These are phyloP conservation scores for Globisporangium radiosum DNA, from an alignment of 352 stramenopile genomes.

Conservation along the genomic window DNA sequence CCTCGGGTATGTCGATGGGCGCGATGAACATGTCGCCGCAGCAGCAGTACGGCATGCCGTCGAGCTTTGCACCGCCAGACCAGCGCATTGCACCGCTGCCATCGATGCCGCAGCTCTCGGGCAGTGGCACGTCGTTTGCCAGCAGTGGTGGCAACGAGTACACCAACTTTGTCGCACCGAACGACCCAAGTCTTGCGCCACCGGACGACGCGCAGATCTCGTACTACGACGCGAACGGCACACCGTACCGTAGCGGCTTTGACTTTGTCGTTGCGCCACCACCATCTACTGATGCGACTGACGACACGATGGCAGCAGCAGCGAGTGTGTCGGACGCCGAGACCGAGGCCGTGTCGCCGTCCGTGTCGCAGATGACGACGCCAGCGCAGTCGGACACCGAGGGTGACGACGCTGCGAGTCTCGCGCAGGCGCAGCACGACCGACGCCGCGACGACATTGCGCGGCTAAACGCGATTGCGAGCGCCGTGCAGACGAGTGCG, in stretches of 20 bases:
- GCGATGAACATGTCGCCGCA: slow-evolving; percentile 7
- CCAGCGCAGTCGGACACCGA: slow-evolving; percentile 63
- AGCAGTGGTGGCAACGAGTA: slow-evolving; percentile 7
- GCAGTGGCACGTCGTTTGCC: background rate
- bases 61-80: slow-evolving; percentile 2
- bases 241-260: slow-evolving; percentile 49
- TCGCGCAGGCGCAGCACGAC: slow-evolving; percentile 23
- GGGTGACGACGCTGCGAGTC: slow-evolving; percentile 23
- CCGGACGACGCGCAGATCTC: slow-evolving; percentile 36
- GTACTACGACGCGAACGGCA: slow-evolving; percentile 64
- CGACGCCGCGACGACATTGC: slow-evolving; percentile 18
- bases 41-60: slow-evolving; percentile 3
- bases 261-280: slow-evolving; percentile 37
- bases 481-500: slow-evolving; percentile 13
- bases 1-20: slow-evolving; percentile 6
- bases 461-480: slow-evolving; percentile 24
- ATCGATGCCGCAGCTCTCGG: slow-evolving; percentile 9
- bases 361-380: slow-evolving; percentile 65
- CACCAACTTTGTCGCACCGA: slow-evolving; percentile 45
- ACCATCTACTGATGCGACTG: background rate
- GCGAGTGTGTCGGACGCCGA: slow-evolving; percentile 40
- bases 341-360: slow-evolving; percentile 46
- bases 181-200: slow-evolving; percentile 37
- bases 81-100: slow-evolving; percentile 10
- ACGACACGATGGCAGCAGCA: background rate